phyloP scores from a whole-genome alignment of 176 grass and related monocot species.

The Stipa capillata region DNA sequence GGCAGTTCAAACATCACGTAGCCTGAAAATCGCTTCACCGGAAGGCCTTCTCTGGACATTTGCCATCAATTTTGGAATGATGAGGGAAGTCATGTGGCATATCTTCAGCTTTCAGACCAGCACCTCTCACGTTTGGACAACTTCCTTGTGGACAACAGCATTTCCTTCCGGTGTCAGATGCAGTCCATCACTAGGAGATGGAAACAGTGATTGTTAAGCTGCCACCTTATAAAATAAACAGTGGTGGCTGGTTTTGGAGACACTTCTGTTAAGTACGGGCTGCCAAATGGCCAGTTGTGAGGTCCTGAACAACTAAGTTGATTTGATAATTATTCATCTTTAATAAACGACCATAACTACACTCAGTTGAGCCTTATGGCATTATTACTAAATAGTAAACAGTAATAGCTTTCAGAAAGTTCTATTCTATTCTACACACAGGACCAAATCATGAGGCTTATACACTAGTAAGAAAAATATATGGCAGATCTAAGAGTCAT shows the following conservation, averaged over 20 bases:
- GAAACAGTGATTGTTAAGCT: not conserved
- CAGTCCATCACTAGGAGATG: conserved; percentile 61
- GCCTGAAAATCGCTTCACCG: conserved; percentile 24
- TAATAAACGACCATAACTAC: not conserved
- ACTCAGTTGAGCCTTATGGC: not conserved
- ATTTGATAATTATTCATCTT: not conserved
- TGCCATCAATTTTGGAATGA: conserved; percentile 56
- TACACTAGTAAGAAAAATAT: not conserved
- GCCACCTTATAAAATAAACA: not conserved
- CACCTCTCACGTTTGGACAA: conserved; percentile 36
- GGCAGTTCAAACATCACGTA: not conserved
- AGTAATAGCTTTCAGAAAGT: not conserved
- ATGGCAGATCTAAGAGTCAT: not conserved
- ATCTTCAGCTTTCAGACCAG: conserved; percentile 52
- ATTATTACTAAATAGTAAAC: not conserved
- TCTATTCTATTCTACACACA: not conserved
- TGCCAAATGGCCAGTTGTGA: not conserved
- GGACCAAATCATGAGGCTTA: not conserved
- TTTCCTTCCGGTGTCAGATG: conserved; percentile 79
- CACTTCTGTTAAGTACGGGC: not conserved
- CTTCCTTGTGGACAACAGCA: conserved; percentile 53
- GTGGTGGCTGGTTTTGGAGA: not conserved
- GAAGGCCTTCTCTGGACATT: conserved; percentile 54
- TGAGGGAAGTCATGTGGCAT: conserved; percentile 74
- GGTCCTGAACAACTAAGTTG: not conserved